Evolutionary conservation across 2,329 filamentous ascomycete genomes (phyloP).

Genomic region (Cladobotryum mycophilum): DNA sequence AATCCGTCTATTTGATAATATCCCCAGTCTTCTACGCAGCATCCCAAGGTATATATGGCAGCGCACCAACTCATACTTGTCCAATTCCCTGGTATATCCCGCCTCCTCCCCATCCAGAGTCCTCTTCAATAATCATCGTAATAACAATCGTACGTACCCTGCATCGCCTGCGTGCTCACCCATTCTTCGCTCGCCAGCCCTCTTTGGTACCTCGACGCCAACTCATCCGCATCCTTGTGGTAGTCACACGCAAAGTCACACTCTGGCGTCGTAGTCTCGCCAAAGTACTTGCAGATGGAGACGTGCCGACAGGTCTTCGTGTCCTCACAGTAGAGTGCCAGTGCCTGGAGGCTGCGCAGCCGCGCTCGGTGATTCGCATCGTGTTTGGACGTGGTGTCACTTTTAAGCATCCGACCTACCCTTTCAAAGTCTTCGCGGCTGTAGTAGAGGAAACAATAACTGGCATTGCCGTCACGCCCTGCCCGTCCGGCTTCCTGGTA

Average conservation of each 20-base stretch:
- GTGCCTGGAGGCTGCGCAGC: constrained; percentile 56
- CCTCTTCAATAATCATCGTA: constrained; percentile 32
- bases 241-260: constrained; percentile 75
- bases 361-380: constrained; percentile 48
- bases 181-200: constrained; percentile 56
- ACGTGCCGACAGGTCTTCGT: constrained; percentile 68
- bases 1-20: not conserved
- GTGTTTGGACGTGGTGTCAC: constrained; percentile 34
- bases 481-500: constrained; percentile 94
- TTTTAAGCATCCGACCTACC: constrained; percentile 51
- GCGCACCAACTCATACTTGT: no score
- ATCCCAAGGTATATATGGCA: no score
- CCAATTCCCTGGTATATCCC: no score
- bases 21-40: not conserved
- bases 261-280: constrained; percentile 50
- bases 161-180: constrained; percentile 56
- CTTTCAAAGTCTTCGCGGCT: constrained; percentile 79
- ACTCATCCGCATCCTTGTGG: constrained; percentile 59
- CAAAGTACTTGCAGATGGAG: constrained; percentile 71
- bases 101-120: no score
- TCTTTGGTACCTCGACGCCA: constrained; percentile 51
- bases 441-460: constrained; percentile 86
- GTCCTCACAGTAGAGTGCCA: constrained; percentile 78
- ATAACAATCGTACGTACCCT: constrained; percentile 50
- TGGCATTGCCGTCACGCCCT: constrained; percentile 81